Evolutionary conservation across 2,329 filamentous ascomycete species (phyloP), one percentile per base, ranked within the genome.

Genomic region (Periglandula ipomoeae): DNA sequence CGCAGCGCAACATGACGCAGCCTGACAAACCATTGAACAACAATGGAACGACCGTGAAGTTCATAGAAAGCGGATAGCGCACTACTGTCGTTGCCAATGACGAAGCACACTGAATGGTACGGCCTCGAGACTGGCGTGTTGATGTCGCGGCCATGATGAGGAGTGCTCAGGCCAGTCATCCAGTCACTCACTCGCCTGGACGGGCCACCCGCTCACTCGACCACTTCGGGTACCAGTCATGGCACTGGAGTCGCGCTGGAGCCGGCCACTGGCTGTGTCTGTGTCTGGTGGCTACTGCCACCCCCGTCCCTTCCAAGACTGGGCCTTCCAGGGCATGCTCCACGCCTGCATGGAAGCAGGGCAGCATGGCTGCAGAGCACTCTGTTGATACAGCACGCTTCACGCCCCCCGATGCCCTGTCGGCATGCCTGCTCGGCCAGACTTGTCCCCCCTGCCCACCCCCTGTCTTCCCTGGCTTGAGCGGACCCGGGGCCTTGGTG

Each of bases 341-440:
- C 26, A 27, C 11, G 26, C 26, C 26, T 27, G 26, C 26, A 6
- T 27, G 26, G 26, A 27, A 11, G 26, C 5, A 27, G 11, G 26
- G 26, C 26, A 6, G 6, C 26, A 27, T 27, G 26, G 26, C 5
- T 6, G 26, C 26, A 6, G 26, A 11, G 26, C 26, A n/a, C 11
- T 27, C 26, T 5, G 26, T 11, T 27, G 6, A 20, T n/a, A 10
- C 3, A 34, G 41, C 49, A 50, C 17, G 45, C 46, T n/a, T n/a
- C n/a, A n/a, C n/a, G 37, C 42, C 35, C 47, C 45, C 56, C 26
- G 7, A 34, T 7, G 30, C 56, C 56, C 49, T 53, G 55, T 51
- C 51, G 51, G n/a, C 56, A 64, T 56, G 53, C 61, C 59, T 48
- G 55, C 50, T 54, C 52, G 49, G 47, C 35, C 37, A 47, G 41